Evolutionary conservation across 2,329 filamentous ascomycete species (phyloP).

Genomic region (Cercospora canescens): DNA sequence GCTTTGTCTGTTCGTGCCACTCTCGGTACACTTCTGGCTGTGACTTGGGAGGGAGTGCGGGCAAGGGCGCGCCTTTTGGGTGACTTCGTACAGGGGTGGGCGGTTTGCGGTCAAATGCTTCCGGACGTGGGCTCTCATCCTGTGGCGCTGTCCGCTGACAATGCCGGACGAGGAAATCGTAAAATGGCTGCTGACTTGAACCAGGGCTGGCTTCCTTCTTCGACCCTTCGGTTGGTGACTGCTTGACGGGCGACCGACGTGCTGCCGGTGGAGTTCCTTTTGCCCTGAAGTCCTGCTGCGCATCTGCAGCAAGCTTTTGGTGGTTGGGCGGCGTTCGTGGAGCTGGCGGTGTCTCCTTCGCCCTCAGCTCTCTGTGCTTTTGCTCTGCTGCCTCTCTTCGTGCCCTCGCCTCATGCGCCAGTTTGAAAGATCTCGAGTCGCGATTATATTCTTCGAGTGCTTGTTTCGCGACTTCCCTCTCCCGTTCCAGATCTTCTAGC

Average conservation of each 20-base stretch:
- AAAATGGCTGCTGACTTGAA: neutral
- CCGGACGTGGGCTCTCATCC: neutral
- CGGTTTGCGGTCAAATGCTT: neutral
- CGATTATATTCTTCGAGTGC: constrained; percentile 2
- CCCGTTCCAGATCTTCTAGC: neutral
- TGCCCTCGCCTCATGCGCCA: neutral
- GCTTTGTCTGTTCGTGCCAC: constrained; percentile 10
- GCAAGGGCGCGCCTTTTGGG: neutral
- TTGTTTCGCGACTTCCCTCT: neutral
- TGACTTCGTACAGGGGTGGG: neutral
- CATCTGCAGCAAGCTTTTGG: neutral
- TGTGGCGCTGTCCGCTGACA: neutral
- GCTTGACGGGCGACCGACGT: neutral
- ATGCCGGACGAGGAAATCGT: neutral
- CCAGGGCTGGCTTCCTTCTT: neutral
- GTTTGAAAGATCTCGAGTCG: neutral
- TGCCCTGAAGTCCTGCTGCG: neutral
- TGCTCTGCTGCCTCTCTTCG: neutral
- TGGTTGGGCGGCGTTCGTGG: neutral
- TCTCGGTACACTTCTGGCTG: neutral
- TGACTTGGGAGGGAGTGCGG: neutral
- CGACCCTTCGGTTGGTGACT: neutral
- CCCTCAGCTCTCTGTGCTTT: neutral
- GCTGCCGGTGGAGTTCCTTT: neutral
- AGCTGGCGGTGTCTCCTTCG: neutral